These are phyloP conservation scores for Zopfia rhizophila DNA, from an alignment of 2,329 filamentous ascomycete genomes.

Conservation along the genomic window DNA sequence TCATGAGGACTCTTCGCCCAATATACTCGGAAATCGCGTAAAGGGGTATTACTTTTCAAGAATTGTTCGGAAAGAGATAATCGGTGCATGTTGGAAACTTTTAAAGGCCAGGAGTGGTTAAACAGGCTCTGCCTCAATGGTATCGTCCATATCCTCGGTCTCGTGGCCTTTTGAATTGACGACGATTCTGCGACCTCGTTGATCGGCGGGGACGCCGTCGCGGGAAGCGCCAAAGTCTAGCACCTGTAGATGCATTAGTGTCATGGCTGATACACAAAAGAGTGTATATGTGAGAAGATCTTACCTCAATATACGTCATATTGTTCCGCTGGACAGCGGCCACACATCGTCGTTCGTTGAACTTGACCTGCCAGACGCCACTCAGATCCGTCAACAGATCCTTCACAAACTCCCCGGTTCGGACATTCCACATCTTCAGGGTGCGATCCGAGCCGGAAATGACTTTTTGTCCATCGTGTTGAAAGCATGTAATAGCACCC, in stretches of 20 bases:
- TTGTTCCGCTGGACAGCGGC: conserved; percentile 94
- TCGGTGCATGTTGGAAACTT: conserved; percentile 22
- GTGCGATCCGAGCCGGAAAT: conserved; percentile 96
- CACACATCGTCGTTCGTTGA: conserved; percentile 93
- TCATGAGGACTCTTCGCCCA: background rate
- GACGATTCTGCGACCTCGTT: conserved; percentile 80
- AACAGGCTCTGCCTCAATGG: conserved; percentile 39
- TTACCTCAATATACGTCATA: conserved; percentile 94
- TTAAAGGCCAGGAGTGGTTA: too few species aligned
- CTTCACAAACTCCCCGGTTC: conserved; percentile 89
- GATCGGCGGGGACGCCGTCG: conserved; percentile 81
- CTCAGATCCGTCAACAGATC: conserved; percentile 92
- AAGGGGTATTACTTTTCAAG: conserved; percentile 46
- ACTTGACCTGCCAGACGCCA: conserved; percentile 99
- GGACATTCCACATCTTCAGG: conserved; percentile 98
- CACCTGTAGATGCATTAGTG: conserved; percentile 70
- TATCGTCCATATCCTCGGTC: conserved; percentile 48
- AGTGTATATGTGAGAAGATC: conserved; percentile 48
- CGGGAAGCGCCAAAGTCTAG: conserved; percentile 95
- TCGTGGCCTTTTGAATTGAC: conserved; percentile 56
- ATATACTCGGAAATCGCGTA: conserved; percentile 23
- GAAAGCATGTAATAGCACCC: conserved; percentile 97
- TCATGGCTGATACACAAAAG: background rate
- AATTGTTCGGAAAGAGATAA: conserved; percentile 31
- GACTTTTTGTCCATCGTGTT: conserved; percentile 96